Evolutionary conservation across 2,329 filamentous ascomycete species (phyloP).

Genomic region (Paraconiothyrium sp.): DNA sequence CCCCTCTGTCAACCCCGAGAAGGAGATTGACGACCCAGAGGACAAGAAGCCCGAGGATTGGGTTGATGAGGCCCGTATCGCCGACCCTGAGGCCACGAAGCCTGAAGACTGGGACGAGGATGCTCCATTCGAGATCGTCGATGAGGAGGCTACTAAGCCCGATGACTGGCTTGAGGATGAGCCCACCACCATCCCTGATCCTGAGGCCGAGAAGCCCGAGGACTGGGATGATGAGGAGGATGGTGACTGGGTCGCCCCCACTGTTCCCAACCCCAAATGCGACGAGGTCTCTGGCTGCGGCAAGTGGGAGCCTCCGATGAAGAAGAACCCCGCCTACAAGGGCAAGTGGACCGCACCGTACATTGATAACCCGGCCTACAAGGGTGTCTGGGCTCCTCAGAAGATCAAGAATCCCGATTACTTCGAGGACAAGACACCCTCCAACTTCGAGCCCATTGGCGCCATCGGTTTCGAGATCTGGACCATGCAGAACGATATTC

Average conservation of each 20-base stretch:
- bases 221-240: conserved; percentile 99
- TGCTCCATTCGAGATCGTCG: conserved; percentile 93
- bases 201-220: conserved; percentile 95
- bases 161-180: conserved; percentile 97
- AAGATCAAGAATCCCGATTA: conserved; percentile 98
- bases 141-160: conserved; percentile 89
- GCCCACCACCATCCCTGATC: conserved; percentile 83
- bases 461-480: conserved; percentile 99
- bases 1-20: conserved; percentile 89
- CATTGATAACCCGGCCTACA: conserved; percentile 98
- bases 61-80: conserved; percentile 92
- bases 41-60: conserved; percentile 95
- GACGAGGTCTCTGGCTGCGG: conserved; percentile 92
- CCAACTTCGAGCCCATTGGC: conserved; percentile 98
- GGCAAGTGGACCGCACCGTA: conserved; percentile 95
- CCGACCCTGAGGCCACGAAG: conserved; percentile 93
- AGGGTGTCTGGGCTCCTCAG: conserved; percentile 91
- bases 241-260: conserved; percentile 93
- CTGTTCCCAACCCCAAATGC: conserved; percentile 95
- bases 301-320: conserved; percentile 89
- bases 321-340: conserved; percentile 96
- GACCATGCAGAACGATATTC: conserved; percentile 99
- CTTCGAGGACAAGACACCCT: conserved; percentile 95
- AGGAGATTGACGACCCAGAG: conserved; percentile 94
- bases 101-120: conserved; percentile 99